phyloP scores from a whole-genome alignment of 495 filamentous ascomycete genomes.

The Neurospora terricola region DNA sequence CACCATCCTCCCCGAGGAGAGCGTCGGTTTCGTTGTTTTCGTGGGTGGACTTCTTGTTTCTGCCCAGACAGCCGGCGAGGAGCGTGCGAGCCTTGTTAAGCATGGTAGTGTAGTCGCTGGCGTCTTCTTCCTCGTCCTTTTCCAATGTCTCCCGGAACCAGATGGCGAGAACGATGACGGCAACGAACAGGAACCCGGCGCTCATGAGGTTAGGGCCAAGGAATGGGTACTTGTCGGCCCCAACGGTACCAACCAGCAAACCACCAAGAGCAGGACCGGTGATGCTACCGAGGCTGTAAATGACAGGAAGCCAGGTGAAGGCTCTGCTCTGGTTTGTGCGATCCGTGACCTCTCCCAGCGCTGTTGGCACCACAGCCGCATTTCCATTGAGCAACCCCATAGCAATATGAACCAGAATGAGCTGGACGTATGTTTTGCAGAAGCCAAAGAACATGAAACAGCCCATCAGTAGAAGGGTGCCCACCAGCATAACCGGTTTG shows the following conservation, averaged over 20 bases:
- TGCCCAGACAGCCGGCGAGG: conserved; percentile 4
- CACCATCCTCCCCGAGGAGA: conserved; percentile 15
- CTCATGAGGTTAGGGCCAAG: conserved; percentile 72
- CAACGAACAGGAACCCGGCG: conserved; percentile 58
- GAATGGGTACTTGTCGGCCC: conserved; percentile 61
- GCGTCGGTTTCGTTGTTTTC: conserved; percentile 27
- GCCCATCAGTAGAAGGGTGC: conserved; percentile 66
- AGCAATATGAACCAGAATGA: conserved; percentile 71
- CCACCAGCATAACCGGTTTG: conserved; percentile 84
- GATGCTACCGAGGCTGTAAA: conserved; percentile 89
- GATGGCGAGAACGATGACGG: conserved; percentile 60
- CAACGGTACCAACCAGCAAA: conserved; percentile 50
- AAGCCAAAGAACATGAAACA: conserved; percentile 88
- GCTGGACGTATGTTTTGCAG: conserved; percentile 69
- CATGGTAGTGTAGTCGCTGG: background rate
- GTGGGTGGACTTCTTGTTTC: conserved; percentile 16
- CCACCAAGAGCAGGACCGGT: conserved; percentile 89
- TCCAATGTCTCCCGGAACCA: conserved; percentile 88
- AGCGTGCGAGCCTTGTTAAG: conserved; percentile 6
- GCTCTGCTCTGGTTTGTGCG: conserved; percentile 84
- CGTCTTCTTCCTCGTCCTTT: conserved; percentile 41
- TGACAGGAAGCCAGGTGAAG: conserved; percentile 84
- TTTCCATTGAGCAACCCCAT: conserved; percentile 96
- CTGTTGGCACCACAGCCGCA: conserved; percentile 74
- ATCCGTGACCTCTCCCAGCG: conserved; percentile 90